Evolutionary conservation across 2,329 filamentous ascomycete genomes (phyloP).

Genomic region (Claviceps purpurea): DNA sequence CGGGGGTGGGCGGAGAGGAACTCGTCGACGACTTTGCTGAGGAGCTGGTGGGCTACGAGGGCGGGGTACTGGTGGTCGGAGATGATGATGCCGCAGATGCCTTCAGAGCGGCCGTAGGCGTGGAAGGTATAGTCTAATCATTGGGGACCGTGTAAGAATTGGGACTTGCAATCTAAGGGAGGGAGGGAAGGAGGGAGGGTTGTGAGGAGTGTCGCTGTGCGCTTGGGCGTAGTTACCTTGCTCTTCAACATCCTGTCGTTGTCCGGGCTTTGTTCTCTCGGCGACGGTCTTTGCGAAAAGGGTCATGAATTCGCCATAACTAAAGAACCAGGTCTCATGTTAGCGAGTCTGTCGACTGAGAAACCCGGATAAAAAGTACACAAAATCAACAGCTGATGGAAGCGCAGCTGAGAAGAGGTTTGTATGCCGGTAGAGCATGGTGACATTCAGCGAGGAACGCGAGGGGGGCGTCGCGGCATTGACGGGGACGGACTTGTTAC

Average conservation of each 20-base stretch:
- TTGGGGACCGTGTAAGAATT: not conserved
- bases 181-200: too few species aligned
- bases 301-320: slow-evolving; percentile 57
- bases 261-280: slow-evolving; percentile 67
- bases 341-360: not conserved
- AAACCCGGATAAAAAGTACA: not conserved
- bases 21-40: slow-evolving; percentile 78
- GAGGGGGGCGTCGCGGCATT: not conserved
- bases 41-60: slow-evolving; percentile 72
- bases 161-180: not conserved
- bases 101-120: slow-evolving; percentile 62
- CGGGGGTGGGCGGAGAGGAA: slow-evolving; percentile 67
- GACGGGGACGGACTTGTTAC: slow-evolving; percentile 41
- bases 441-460: not conserved
- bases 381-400: not conserved
- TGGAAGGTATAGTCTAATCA: slow-evolving; percentile 58
- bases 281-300: slow-evolving; percentile 80
- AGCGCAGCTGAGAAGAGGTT: not conserved
- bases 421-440: not conserved
- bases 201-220: not conserved
- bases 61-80: slow-evolving; percentile 62
- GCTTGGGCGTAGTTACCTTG: slow-evolving; percentile 39
- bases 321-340: slow-evolving; percentile 6
- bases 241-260: slow-evolving; percentile 76
- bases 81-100: slow-evolving; percentile 65